These are phyloP conservation scores for Penicillium sp. DNA, from an alignment of 2,329 filamentous ascomycete genomes.

Conservation along the genomic window DNA sequence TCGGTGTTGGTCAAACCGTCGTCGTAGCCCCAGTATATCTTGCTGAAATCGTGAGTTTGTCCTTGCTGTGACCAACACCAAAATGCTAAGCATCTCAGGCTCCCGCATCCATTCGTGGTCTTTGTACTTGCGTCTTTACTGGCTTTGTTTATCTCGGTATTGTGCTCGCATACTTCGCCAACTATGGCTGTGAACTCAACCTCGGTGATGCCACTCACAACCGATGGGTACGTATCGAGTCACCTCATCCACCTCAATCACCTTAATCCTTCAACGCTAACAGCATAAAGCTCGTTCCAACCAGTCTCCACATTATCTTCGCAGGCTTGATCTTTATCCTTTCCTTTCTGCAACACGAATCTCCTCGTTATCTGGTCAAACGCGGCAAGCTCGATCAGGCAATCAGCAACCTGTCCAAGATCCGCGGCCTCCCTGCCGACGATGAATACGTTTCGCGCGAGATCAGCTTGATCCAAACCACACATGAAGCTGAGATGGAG, in stretches of 20 bases:
- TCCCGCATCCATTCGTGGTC: constrained; percentile 67
- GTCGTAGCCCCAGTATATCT: constrained; percentile 66
- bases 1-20: constrained; percentile 46
- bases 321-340: constrained; percentile 70
- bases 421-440: constrained; percentile 62
- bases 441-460: constrained; percentile 65
- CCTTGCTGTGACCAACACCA: background rate
- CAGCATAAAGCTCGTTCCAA: constrained; percentile 56
- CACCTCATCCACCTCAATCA: background rate
- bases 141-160: constrained; percentile 69
- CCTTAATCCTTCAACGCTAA: constrained; percentile 2
- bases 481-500: constrained; percentile 71
- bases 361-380: constrained; percentile 71
- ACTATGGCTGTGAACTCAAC: constrained; percentile 61
- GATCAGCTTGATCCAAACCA: constrained; percentile 63
- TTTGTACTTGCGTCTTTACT: constrained; percentile 72
- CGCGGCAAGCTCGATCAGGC: constrained; percentile 57
- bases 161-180: constrained; percentile 76
- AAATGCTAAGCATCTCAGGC: constrained; percentile 31
- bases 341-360: constrained; percentile 69
- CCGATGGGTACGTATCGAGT: constrained; percentile 52
- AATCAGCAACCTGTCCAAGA: constrained; percentile 46
- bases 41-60: constrained; percentile 59
- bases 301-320: constrained; percentile 76
- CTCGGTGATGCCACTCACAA: constrained; percentile 46